phyloP scores from a whole-genome alignment of 2,329 filamentous ascomycete species.

The Fusarium foetens region DNA sequence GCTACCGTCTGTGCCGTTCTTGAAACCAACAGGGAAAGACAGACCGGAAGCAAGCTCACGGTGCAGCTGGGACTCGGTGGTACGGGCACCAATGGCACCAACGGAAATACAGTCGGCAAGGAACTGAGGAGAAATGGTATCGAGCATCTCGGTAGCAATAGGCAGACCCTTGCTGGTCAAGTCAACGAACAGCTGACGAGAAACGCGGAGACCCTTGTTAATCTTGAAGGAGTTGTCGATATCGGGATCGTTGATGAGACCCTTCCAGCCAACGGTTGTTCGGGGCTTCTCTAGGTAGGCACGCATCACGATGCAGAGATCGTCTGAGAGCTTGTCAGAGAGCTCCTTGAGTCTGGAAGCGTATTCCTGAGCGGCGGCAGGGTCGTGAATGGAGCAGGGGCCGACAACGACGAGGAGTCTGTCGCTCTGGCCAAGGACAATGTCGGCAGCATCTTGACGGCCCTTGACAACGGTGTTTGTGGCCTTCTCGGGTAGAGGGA shows the following conservation, averaged over 20 bases:
- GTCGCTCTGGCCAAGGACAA: constrained; percentile 83
- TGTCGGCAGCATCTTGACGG: constrained; percentile 73
- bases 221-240: constrained; percentile 98
- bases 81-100: constrained; percentile 93
- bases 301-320: constrained; percentile 95
- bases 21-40: constrained; percentile 98
- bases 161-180: constrained; percentile 89
- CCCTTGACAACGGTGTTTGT: constrained; percentile 77
- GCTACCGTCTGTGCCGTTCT: constrained; percentile 97
- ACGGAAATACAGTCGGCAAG: constrained; percentile 95
- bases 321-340: constrained; percentile 80
- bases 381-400: constrained; percentile 97
- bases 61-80: constrained; percentile 96
- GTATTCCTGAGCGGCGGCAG: constrained; percentile 88
- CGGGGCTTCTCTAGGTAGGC: constrained; percentile 99
- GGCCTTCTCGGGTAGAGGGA: constrained; percentile 74
- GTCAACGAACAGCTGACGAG: constrained; percentile 92
- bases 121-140: constrained; percentile 98
- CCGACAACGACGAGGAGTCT: constrained; percentile 94
- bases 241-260: constrained; percentile 97
- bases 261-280: constrained; percentile 99
- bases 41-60: constrained; percentile 94
- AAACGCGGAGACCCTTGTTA: constrained; percentile 95
- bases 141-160: constrained; percentile 97
- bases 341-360: constrained; percentile 80